Evolutionary conservation across 2,329 filamentous ascomycete species (phyloP).

Genomic region (Neofusicoccum umdonicola): DNA sequence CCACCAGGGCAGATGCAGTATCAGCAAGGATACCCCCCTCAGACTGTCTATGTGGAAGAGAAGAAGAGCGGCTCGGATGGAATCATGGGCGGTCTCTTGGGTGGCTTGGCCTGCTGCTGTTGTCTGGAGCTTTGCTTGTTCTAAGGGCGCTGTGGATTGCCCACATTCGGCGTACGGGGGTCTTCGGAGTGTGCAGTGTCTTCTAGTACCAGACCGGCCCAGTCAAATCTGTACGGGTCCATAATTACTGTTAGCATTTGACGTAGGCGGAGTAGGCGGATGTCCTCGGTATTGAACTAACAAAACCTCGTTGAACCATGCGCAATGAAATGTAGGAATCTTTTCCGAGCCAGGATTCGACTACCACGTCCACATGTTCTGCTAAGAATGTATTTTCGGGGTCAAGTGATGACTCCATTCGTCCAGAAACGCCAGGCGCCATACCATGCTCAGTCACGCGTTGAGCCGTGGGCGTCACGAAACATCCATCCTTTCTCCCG

Average conservation of each 20-base stretch:
- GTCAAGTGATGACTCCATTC: too few species aligned
- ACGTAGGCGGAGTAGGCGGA: too few species aligned
- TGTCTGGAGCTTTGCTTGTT: slow-evolving; percentile 4
- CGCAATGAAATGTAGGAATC: too few species aligned
- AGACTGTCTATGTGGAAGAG: neutral
- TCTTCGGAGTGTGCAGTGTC: too few species aligned
- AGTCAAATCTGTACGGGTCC: neutral
- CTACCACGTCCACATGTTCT: too few species aligned
- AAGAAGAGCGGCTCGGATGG: slow-evolving; percentile 8
- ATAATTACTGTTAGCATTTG: too few species aligned
- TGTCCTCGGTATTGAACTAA: too few species aligned
- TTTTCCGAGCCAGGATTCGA: too few species aligned
- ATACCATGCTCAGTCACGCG: neutral
- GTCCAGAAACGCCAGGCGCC: too few species aligned
- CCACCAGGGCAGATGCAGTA: slow-evolving; percentile 7
- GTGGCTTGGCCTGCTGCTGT: slow-evolving; percentile 6
- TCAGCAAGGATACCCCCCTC: slow-evolving; percentile 9
- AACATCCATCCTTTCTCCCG: slow-evolving; percentile 15
- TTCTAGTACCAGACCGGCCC: neutral
- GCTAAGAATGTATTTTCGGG: too few species aligned
- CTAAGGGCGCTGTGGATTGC: neutral
- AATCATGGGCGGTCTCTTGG: neutral
- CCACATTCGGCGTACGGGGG: too few species aligned
- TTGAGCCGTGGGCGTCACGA: neutral
- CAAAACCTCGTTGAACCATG: too few species aligned